Evolutionary conservation across 495 filamentous ascomycete species (phyloP), one percentile per base, ranked within the genome.

Genomic region (Aspergillus panamensis): DNA sequence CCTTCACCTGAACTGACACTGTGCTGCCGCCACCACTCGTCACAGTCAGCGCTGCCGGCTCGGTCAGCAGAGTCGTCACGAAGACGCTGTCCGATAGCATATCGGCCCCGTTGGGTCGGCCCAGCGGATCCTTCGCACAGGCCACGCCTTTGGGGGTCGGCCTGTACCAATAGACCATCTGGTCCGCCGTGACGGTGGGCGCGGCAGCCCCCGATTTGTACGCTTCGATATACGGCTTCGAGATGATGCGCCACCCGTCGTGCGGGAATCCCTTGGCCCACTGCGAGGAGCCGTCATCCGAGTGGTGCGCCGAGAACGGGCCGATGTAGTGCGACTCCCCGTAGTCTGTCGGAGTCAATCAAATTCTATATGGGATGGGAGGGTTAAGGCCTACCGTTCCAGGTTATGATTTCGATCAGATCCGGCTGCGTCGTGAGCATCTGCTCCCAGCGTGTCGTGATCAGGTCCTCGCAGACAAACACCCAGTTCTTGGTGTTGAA

Each of bases 351-450:
- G 29, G 13, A 9, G 12, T 21, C 6, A 9, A 10, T 32, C 4
- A 31, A 20, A 43, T 16, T 31, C 8, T 8, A 17, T 39, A 1
- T 20, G 21, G 39, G 20, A 20, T 13, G 17, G 40, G 6, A 42
- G 30, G 14, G 40, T 14, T 8, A 21, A 21, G 19, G 0, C 33
- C n/a, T 40, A 62, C 63, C 72, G 63, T 88, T 88, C 84, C 83
- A 87, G 13, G 80, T 83, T 12, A 87, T 71, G 51, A 87, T 84
- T 62, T 86, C 80, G 37, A 86, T 61, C 53, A 81, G 76, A 12
- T 69, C 61, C 2, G 83, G 82, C 20, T 73, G 60, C 13, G 79
- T 51, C 0, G 61, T 44, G 2, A 84, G 63, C 45, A 85, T 74
- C 55, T 84, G 70, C 49, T 77, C 71, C 83, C 82, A 86, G 32